phyloP scores from a whole-genome alignment of 169 alveolate genomes.

The Cryptosporidium canis region DNA sequence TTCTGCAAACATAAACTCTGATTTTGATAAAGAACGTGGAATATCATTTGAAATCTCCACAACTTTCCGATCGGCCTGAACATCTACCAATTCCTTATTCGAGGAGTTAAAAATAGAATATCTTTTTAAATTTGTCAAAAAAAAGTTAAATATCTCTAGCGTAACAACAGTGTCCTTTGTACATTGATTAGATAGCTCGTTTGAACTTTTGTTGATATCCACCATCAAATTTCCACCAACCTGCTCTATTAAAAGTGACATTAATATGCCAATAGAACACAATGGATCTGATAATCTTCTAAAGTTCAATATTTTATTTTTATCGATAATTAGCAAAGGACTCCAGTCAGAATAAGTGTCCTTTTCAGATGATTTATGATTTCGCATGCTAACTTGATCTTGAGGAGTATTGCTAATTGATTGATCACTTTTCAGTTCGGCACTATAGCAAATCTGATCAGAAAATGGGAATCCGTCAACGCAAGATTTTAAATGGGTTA shows the following conservation, averaged over 20 bases:
- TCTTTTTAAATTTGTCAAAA: slow-evolving; percentile 33
- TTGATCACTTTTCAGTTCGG: neutral
- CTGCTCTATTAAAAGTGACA: slow-evolving; percentile 6
- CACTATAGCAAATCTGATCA: neutral
- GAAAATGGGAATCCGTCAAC: slow-evolving; percentile 20
- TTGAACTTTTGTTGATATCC: neutral
- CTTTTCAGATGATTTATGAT: neutral
- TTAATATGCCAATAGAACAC: slow-evolving; percentile 15
- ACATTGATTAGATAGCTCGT: neutral
- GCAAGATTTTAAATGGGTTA: neutral
- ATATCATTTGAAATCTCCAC: slow-evolving; percentile 24
- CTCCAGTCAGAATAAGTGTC: slow-evolving; percentile 53
- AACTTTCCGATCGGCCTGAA: neutral
- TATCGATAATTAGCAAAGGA: slow-evolving; percentile 29
- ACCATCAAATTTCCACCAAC: neutral
- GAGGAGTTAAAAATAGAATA: slow-evolving; percentile 47
- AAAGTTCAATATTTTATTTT: slow-evolving; percentile 15
- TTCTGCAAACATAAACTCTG: slow-evolving; percentile 68
- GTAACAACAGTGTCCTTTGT: neutral
- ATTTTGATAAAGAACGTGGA: slow-evolving; percentile 53
- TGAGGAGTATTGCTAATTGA: neutral
- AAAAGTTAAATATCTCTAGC: neutral
- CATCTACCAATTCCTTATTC: neutral
- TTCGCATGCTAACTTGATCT: neutral
- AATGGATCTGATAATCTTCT: slow-evolving; percentile 58